Evolutionary conservation across 768 basidiomycete genomes (phyloP).

Genomic region (Tylopilus plumbeoviolaceoides): DNA sequence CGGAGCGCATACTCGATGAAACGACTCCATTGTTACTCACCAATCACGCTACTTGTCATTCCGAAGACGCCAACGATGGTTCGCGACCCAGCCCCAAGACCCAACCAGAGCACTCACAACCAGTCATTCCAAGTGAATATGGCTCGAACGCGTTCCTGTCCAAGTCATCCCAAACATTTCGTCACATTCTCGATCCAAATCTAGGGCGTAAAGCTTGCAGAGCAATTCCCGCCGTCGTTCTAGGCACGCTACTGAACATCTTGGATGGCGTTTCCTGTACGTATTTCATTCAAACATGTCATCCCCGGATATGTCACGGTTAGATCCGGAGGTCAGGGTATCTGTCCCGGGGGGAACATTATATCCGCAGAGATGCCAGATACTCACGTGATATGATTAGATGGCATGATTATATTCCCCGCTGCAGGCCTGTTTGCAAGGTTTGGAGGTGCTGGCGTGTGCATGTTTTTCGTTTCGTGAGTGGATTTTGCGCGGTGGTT

Average conservation of each 20-base stretch:
- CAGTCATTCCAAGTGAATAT: conserved; percentile 1
- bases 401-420: conserved; percentile 97
- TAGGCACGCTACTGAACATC: conserved; percentile 84
- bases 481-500: conserved; percentile 24
- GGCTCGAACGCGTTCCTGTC: conserved; percentile 7
- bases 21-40: conserved; percentile 15
- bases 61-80: conserved; percentile 1
- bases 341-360: neutral
- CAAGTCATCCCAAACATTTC: conserved; percentile 8
- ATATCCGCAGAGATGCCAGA: neutral
- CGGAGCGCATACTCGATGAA: conserved; percentile 11
- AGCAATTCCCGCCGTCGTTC: conserved; percentile 76
- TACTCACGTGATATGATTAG: conserved; percentile 32
- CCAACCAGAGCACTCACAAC: conserved; percentile 10
- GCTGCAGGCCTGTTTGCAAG: conserved; percentile 72
- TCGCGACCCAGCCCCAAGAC: neutral
- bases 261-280: conserved; percentile 90
- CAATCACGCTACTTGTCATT: conserved; percentile 7
- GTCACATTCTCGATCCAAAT: conserved; percentile 14
- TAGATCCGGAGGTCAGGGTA: conserved; percentile 3
- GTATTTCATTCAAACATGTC: conserved; percentile 26
- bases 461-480: conserved; percentile 89
- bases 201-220: conserved; percentile 24
- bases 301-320: neutral
- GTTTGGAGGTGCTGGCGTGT: conserved; percentile 86